Base-by-base conservation (phyloP, 1,284 basidiomycete genomes). In the Boletellus sp. region DNA sequence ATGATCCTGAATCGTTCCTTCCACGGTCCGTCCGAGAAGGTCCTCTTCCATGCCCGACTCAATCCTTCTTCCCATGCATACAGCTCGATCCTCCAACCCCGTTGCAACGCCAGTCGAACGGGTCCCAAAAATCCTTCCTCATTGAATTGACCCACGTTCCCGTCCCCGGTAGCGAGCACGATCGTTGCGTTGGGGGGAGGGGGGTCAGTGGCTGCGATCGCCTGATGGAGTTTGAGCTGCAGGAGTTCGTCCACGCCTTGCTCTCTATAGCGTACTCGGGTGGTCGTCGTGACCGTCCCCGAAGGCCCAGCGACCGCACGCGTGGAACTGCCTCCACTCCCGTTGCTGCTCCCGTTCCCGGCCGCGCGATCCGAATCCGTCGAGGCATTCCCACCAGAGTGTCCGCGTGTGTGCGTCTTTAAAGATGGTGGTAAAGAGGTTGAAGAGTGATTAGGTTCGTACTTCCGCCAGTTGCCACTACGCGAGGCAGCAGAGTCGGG, bases 201-300 rank as follows among this genome's bases (percentile, higher is more conserved):
- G 2, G 74, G 73, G 61, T 90, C 82, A 12, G 80, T 77, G 43
- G 80, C 83, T 5, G 87, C 82, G 46, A 95, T 74, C 8, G 86
- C 85, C 64, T 93, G 90, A 59, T 93, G 84, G 24, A 94, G 76
- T 65, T 94, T 93, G 49, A 94, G 75, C 66, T 93, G 91, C 43
- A 94, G 70, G 19, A 94, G 76, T 68, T 94, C 92, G 63, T 93
- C 91, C 4, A 93, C 91, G 13, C 89, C 90, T 70, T 94, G 91
- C 62, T 91, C 88, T 54, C 87, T 81, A 66, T 85, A 85, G 12
- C 81, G 75, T 41, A 76, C 61, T 12, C 78, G 74, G 39, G 54
- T 51, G 44, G 18, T 52, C 6, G 53, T 51, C 6, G 30, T 33
- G 38, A 21, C 36, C 45, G 33, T 51, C 44, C 53, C 44, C 40